Evolutionary conservation across 352 stramenopile genomes (phyloP), one percentile per base, ranked within the genome.

Genomic region (Pythium aristosporum): DNA sequence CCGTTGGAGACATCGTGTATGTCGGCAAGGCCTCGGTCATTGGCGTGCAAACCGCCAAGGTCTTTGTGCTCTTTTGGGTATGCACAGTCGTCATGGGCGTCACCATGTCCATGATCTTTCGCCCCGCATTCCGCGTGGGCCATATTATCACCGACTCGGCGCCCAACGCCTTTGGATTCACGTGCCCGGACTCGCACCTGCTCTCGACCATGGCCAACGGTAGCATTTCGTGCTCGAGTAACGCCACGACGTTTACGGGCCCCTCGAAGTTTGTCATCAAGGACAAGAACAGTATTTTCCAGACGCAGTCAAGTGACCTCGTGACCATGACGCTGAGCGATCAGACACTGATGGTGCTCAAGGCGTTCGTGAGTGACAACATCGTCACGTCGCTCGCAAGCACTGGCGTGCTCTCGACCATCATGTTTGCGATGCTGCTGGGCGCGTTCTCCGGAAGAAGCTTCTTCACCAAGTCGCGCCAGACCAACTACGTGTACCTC

Each of bases 401-500:
- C 13, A 65, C 66, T 16, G 68, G 86, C 32, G 37, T 91, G 34
- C 61, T 91, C 13, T 77, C 77, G 3, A 78, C 89, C 51, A 89
- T 92, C 61, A 78, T 76, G 11, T 92, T 92, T 50, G 77, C 82
- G 36, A 87, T 88, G 71, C 68, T 86, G 5, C 61, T 94, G 11
- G 82, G 82, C 5, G 76, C 78, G 0, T 71, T 90, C 39, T 78
- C 80, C 2, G 82, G 80, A 0, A 74, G 74, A 32, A 82, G 59
- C 53, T 88, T 77, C 64, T 87, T 88, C 50, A 82, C 71, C 57
- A 87, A 85, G 61, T 80, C 79, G 1, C 73, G 77, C 5, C 61
- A 53, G 7, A 65, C 85, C n/a, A 88, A 89, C 49, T 89, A 89
- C 61, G 30, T 89, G 16, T 91, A 91, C 65, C 57, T 88, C 34